Evolutionary conservation across 169 alveolate species (phyloP), one percentile per base, ranked within the genome.

Genomic region (Eimeria sp.): DNA sequence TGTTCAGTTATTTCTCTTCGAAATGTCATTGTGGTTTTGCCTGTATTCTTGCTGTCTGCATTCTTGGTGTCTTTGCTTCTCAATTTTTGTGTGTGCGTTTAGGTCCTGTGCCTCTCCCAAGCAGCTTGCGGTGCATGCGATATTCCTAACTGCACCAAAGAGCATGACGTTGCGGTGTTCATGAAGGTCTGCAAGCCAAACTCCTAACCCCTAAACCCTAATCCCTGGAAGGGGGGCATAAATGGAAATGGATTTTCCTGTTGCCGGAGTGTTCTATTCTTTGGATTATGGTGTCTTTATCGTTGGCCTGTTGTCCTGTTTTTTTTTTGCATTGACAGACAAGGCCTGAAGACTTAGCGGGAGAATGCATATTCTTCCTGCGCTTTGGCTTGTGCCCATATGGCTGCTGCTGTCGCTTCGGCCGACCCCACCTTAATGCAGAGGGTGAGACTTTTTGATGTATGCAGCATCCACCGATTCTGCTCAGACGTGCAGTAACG

Each of bases 401-500:
- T 70, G 96, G 96, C 58, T 70, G 65, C 57, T 70, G 94, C 92
- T 95, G 96, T 67, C 95, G 95, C 11, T 95, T 82, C 57, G 94
- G 73, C 27, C 45, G 73, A n/a, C 22, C 63, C 3, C 96, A 94
- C 27, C 25, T 94, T 57, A 72, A 80, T 83, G 88, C 96, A 9
- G 45, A 61, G 25, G 96, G 96, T 92, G 40, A 25, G 84, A 14
- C 18, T 16, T 27, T 5, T 34, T 1, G 10, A 22, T 14, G 1
- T 11, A 57, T 27, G 61, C 20, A 7, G 61, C 2, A 14, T 54
- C 2, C 61, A 54, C 61, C 61, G 40, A 1, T 34, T 54, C 61
- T 54, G 61, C 61, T 54, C 16, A 14, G 61, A 1, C 20, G 10
- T 54, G 61, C 61, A 54, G 10, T 54, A 11, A 14, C 61, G 1